Conservation (phyloP, 768 basidiomycete species). For the Boletus eberwhitei region DNA sequence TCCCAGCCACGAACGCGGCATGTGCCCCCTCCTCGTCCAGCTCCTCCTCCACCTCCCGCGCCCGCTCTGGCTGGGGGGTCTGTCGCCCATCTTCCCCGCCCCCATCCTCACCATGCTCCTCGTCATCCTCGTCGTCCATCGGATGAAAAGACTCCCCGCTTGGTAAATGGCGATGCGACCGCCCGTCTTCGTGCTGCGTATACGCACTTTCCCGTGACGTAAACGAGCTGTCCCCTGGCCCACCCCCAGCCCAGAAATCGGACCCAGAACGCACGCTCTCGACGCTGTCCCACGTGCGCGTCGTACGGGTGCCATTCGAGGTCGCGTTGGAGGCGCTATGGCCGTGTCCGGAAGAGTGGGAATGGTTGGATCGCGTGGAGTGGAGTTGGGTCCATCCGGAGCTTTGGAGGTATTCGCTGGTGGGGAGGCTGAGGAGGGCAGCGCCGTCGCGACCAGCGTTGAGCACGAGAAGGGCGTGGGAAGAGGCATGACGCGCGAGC, state of each 20-base stretch:
- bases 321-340: constrained; percentile 16
- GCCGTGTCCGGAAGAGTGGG: constrained; percentile 14
- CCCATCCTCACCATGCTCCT: background rate
- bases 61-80: constrained; percentile 21
- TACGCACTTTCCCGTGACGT: constrained; percentile 18
- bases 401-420: constrained; percentile 82
- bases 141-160: constrained; percentile 34
- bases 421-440: constrained; percentile 77
- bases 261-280: constrained; percentile 63
- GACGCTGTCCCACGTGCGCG: constrained; percentile 26
- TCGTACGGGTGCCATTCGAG: constrained; percentile 14
- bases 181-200: constrained; percentile 2
- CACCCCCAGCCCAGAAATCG: constrained; percentile 65
- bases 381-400: constrained; percentile 60
- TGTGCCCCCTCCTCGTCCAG: constrained; percentile 77
- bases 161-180: constrained; percentile 10
- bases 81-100: constrained; percentile 16
- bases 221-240: constrained; percentile 11
- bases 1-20: constrained; percentile 81
- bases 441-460: constrained; percentile 80
- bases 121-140: constrained; percentile 28
- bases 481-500: constrained; percentile 58
- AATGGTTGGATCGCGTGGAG: background rate
- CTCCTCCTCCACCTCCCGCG: constrained; percentile 29
- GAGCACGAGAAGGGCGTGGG: constrained; percentile 77